Evolutionary conservation across 345 rosid species (phyloP), one percentile per base, ranked within the genome.

Genomic region (Excoecaria cochinchinensis): DNA sequence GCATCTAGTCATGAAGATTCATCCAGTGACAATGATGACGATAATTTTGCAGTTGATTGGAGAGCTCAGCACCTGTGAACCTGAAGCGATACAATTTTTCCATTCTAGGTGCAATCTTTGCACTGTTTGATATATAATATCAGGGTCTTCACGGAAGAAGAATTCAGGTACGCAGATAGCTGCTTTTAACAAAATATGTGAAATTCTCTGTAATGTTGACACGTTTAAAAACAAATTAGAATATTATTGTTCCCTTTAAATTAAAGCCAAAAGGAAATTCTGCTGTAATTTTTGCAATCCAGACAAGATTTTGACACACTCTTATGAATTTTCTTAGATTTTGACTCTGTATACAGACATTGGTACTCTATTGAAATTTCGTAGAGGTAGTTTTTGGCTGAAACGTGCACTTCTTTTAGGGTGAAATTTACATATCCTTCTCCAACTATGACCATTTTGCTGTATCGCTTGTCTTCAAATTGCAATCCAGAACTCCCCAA

Each of bases 31-130:
- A 89, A 88, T 59, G 97, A 92, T 24, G 22, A 65, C 13, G 76
- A 73, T 24, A 83, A 77, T 76, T 89, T 92, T 46, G 84, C 93
- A 14, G 92, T 95, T 61, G 99, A 93, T 84, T 95, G 97, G 98
- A 88, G 97, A 81, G 98, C 98, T 79, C 98, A 93, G 74, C 99
- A 95, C 78, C 85, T 92, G 48, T 95, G 87, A 88, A 57, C 36
- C 55, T 65, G 59, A 69, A 13, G 47, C 14, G 10, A 67, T 24
- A 24, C 22, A 22, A 12, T 67, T 15, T 50, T 25, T 58, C 22
- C 31, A 11, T 14, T 9, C 4, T 12, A 5, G 57, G 57, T 36
- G 6, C n/a, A 7, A 36, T 52, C 60, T 51, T 52, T 31, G 25
- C 52, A 53, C 52, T 31, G 16, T 46, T 68, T 17, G n/a, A 7